phyloP scores from a whole-genome alignment of 805 yeast species.

The Tetrapisispora taiwanensis region DNA sequence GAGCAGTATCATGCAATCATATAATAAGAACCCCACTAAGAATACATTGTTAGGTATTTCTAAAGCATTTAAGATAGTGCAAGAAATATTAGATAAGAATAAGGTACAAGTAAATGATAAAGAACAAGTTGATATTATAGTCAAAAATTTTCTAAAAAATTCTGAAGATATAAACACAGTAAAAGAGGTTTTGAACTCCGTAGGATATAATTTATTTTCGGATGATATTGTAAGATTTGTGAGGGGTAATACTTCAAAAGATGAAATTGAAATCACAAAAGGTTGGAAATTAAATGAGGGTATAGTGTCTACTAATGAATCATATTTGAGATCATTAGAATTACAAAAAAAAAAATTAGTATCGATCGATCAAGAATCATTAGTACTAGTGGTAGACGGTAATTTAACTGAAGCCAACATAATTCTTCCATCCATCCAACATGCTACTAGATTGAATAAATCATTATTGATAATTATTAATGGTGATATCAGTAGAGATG shows the following conservation, averaged over 20 bases:
- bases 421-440: constrained; percentile 21
- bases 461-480: constrained; percentile 19
- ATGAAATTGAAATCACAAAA: constrained; percentile 23
- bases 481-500: constrained; percentile 25
- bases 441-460: constrained; percentile 16
- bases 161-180: constrained; percentile 11
- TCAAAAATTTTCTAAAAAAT: constrained; percentile 8
- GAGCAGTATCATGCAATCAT: constrained; percentile 9
- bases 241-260: constrained; percentile 18
- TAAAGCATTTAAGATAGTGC: constrained; percentile 9
- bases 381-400: constrained; percentile 24
- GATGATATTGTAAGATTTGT: constrained; percentile 25
- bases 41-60: constrained; percentile 12
- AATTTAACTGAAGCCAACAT: constrained; percentile 18
- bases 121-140: constrained; percentile 13
- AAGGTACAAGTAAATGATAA: constrained; percentile 8
- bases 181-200: constrained; percentile 12
- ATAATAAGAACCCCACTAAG: constrained; percentile 11
- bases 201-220: constrained; percentile 21
- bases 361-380: constrained; percentile 12
- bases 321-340: constrained; percentile 23
- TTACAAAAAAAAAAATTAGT: constrained; percentile 19
- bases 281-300: constrained; percentile 27
- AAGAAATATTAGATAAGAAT: constrained; percentile 9
- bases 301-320: constrained; percentile 18